Conservation (phyloP, 805 yeast genomes). For the Starmera dryadoides region DNA sequence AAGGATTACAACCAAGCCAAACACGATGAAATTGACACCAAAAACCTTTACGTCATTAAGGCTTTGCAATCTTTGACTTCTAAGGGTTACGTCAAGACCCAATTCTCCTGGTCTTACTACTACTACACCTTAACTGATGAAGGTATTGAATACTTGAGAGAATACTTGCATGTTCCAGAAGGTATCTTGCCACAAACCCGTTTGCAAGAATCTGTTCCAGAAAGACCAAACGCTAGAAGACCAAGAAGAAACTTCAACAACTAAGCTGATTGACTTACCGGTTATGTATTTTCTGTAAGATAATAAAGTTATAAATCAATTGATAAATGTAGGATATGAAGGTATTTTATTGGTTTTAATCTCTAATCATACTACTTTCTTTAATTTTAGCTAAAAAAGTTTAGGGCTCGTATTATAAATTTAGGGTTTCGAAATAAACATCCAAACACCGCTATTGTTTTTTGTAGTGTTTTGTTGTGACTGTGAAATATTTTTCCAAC, state of each 20-base stretch:
- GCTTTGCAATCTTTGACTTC: slow-evolving; percentile 99
- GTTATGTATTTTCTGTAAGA: slow-evolving; percentile 17
- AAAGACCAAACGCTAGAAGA: slow-evolving; percentile 58
- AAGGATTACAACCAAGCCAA: slow-evolving; percentile 96
- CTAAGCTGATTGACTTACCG: neutral
- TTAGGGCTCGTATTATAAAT: too few species aligned
- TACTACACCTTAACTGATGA: slow-evolving; percentile 99
- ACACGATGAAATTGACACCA: slow-evolving; percentile 98
- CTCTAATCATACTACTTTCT: too few species aligned
- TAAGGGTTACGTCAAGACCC: slow-evolving; percentile 98
- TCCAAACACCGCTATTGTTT: neutral
- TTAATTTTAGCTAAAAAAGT: too few species aligned
- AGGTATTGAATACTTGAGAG: slow-evolving; percentile 98
- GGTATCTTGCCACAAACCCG: slow-evolving; percentile 98
- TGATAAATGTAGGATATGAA: too few species aligned
- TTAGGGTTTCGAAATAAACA: too few species aligned
- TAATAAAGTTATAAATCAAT: slow-evolving; percentile 10
- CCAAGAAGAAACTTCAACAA: slow-evolving; percentile 15
- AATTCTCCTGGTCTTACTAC: slow-evolving; percentile 99
- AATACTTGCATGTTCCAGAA: slow-evolving; percentile 97
- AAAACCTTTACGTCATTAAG: slow-evolving; percentile 96
- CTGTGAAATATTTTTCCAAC: neutral
- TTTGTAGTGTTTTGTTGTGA: neutral
- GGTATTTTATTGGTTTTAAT: too few species aligned
- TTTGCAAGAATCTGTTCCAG: slow-evolving; percentile 90